These are phyloP conservation scores for Rhizopogon vinicolor DNA, from an alignment of 768 basidiomycete species.

Conservation along the genomic window DNA sequence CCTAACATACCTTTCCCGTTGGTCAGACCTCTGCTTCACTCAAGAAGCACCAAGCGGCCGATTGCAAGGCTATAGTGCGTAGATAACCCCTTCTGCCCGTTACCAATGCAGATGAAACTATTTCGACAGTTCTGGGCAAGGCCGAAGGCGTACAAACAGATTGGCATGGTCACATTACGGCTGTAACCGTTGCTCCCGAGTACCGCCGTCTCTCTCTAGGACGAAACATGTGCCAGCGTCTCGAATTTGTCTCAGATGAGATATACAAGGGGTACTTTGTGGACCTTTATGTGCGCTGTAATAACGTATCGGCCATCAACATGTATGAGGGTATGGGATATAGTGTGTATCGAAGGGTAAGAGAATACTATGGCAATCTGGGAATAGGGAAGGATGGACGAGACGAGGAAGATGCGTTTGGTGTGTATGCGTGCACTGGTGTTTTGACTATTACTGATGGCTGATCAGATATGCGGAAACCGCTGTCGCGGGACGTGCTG, in stretches of 20 bases:
- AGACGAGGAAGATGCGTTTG: slow-evolving; percentile 89
- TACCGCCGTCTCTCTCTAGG: slow-evolving; percentile 88
- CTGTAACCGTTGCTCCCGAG: slow-evolving; percentile 90
- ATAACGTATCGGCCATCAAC: slow-evolving; percentile 75
- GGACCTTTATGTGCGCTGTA: slow-evolving; percentile 92
- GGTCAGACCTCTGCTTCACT: slow-evolving; percentile 88
- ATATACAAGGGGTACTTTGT: slow-evolving; percentile 86
- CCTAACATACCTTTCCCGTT: slow-evolving; percentile 79
- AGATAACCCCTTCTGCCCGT: slow-evolving; percentile 1
- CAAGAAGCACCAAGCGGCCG: slow-evolving; percentile 78
- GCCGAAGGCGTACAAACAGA: slow-evolving; percentile 74
- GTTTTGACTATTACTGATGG: slow-evolving; percentile 1
- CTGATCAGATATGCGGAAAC: slow-evolving; percentile 65
- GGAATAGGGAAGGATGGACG: slow-evolving; percentile 70
- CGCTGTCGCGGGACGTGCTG: slow-evolving; percentile 54
- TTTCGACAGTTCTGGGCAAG: slow-evolving; percentile 78
- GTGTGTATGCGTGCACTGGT: slow-evolving; percentile 40
- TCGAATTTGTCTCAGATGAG: slow-evolving; percentile 83
- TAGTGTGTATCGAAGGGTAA: slow-evolving; percentile 85
- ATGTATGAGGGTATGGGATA: slow-evolving; percentile 96
- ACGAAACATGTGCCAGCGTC: slow-evolving; percentile 77
- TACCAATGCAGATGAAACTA: neutral
- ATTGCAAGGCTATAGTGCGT: slow-evolving; percentile 91
- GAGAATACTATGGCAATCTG: slow-evolving; percentile 84
- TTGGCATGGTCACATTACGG: slow-evolving; percentile 95